Base-by-base conservation (phyloP, 2,329 filamentous ascomycete genomes). In the Anisogramma anomala region DNA sequence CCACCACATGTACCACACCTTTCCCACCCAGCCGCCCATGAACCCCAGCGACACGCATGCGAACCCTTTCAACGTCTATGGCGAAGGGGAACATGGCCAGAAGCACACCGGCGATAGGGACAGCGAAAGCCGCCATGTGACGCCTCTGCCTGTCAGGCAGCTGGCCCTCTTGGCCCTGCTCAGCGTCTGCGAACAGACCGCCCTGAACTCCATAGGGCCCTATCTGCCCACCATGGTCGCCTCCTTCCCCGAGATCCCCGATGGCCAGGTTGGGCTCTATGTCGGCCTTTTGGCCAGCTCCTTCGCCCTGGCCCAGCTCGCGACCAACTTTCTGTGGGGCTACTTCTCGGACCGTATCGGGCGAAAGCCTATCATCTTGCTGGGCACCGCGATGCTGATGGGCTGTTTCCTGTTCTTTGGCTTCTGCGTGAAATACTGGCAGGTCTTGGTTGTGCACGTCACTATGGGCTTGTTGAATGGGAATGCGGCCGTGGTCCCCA, bases 381-480 rank as follows among this genome's bases (percentile, higher is more conserved):
- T 81, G 13, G 91, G 91, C 3, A 94, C 91, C 0, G 66, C 84
- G n/a, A 64, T 91, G 41, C 83, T 94, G 18, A 81, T 84, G 49
- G 66, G 70, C 10, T 94, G 85, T 55, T 95, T 96, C 56, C 59
- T 82, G 30, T 75, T 77, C 1, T 98, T 98, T 58, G 91, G 89
- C 3, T 86, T 96, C 54, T 93, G 86, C 58, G 77, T 64, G 47
- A 80, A 72, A 2, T 75, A 94, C 46, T 85, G 79, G 75, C 88
- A 96, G 58, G 79, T 93, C 2, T 71, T 96, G 11, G 49, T 85
- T 13, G 84, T 94, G 1, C 91, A 98, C 57, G 76, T 82, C 2
- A 65, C 88, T 48, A 95, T 96, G 87, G 91, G 91, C 3, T 58
- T 94, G 39, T 76, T 94, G 38, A 98, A 96, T 58, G 91, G 91